Base-by-base conservation (phyloP, 2,329 filamentous ascomycete genomes). In the Aspergillus novofumigatus region DNA sequence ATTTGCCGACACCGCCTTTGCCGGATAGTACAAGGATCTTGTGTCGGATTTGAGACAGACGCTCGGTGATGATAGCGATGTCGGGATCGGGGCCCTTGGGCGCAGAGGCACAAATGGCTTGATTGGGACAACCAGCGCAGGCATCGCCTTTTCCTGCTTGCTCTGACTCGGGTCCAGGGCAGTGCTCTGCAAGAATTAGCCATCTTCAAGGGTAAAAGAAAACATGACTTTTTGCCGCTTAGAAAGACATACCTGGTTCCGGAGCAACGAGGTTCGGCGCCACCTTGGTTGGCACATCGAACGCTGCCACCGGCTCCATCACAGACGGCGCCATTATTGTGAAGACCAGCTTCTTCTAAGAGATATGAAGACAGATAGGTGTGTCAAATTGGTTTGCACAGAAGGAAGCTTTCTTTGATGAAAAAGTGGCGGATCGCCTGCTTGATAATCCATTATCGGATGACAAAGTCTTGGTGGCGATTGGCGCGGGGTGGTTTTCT, bases 1-100 rank as follows among this genome's bases (percentile, higher is more conserved):
- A 94, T 77, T 99, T 99, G 7, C 94, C 94, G 0, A 99, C 94
- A 49, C 94, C 94, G 60, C 94, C 94, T 80, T 97, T 99, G 60
- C 94, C 94, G 52, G 89, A 93, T 4, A 99, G 82, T 5, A 99
- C 87, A 52, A 99, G 83, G 56, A 99, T 89, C 76, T 97, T 97
- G 78, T 97, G 93, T 67, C 86, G 86, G 61, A 99, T 89, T 52
- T 85, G 85, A 10, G 87, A 82, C 3, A 99, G 86, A 3, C 93
- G 90, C 55, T 88, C 84, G 17, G 92, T 89, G 67, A 99, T 97
- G 64, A 94, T 74, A 3, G 92, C 87, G 49, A 97, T 90, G 73
- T 99, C 94, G 0, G 93, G 93, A 72, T 99, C 94, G 1, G 94
- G 93, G 0, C 93, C 94, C 76, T 97, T 97, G 23, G 93, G 92